Evolutionary conservation across 83 land plant species (phyloP), one percentile per base, ranked within the genome.

Genomic region (Diphasiastrum complanatum): DNA sequence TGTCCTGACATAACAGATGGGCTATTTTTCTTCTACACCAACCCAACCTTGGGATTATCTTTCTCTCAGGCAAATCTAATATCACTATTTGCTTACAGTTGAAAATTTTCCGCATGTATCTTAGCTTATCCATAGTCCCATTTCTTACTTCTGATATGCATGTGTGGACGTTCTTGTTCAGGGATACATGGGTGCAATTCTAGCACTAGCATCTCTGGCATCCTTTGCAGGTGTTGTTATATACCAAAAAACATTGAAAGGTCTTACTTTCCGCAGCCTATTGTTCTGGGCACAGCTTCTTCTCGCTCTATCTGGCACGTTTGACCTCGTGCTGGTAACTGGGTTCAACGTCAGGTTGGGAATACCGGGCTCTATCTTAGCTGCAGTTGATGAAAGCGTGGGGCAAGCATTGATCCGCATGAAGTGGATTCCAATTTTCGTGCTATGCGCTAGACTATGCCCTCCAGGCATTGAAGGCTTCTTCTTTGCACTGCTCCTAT

Each of bases 401-500:
- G 64, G 61, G 0, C 63, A 70, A 29, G 69, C 85, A 74, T 66
- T 83, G 20, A 60, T 54, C 4, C 77, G 83, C 14, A 52, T 89
- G 50, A 89, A 83, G 60, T 85, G 91, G 96, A 82, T 91, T 85
- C 97, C 97, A 0, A 77, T 86, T 51, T 81, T 91, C 5, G 97
- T 91, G 2, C 78, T 91, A 2, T 78, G 86, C 37, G 73, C 92
- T 30, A 77, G 80, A 62, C 74, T 91, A 29, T 91, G 97, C 43
- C 97, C 97, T 16, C 49, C 84, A 1, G 93, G 93, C 29, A 91
- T 91, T 10, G 97, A 91, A 72, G 97, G 97, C 38, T 82, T 93
- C 0, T 86, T 91, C 67, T 91, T 91, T 68, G 95, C 97, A 3
- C 47, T 91, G 52, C 82, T 91, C 3, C 86, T 86, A 93, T 84